phyloP scores from a whole-genome alignment of 768 basidiomycete species.

The Termitomyces sp. region DNA sequence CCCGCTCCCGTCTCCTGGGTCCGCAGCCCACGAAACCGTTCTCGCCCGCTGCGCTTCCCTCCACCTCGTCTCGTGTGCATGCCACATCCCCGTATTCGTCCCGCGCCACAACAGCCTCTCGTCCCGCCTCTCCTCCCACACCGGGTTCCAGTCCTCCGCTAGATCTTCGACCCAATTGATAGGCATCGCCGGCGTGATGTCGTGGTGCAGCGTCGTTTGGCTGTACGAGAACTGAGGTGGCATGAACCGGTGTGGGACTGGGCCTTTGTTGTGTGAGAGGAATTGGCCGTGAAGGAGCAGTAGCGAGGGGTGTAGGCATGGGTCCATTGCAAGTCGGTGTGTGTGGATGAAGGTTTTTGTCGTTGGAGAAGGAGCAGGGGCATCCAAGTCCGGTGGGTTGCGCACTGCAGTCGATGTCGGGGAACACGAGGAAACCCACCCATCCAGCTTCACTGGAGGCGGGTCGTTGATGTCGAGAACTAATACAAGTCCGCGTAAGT shows the following conservation, averaged over 20 bases:
- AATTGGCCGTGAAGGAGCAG: constrained; percentile 44
- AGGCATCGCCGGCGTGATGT: constrained; percentile 42
- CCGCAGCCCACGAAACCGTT: constrained; percentile 28
- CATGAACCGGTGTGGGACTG: constrained; percentile 33
- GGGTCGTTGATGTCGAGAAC: constrained; percentile 11
- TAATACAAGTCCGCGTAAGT: background rate
- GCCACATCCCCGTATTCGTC: constrained; percentile 62
- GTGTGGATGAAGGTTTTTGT: constrained; percentile 42
- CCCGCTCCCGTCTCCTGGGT: background rate
- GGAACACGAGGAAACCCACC: constrained; percentile 34
- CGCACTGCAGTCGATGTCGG: constrained; percentile 26
- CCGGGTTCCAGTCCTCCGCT: constrained; percentile 37
- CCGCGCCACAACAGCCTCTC: constrained; percentile 67
- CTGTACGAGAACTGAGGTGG: constrained; percentile 50
- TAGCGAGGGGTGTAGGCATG: constrained; percentile 38
- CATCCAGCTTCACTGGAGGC: constrained; percentile 23
- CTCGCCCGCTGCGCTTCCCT: constrained; percentile 36
- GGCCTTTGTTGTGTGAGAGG: constrained; percentile 42
- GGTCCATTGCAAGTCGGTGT: constrained; percentile 41
- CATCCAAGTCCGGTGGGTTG: constrained; percentile 22
- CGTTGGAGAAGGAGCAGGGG: constrained; percentile 10
- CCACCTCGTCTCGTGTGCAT: constrained; percentile 37
- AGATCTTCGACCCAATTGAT: constrained; percentile 39
- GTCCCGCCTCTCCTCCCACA: constrained; percentile 55
- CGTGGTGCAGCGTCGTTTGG: constrained; percentile 43